Evolutionary conservation across 805 yeast species (phyloP), one percentile per base, ranked within the genome.

Genomic region (Yarrowia porcina): DNA sequence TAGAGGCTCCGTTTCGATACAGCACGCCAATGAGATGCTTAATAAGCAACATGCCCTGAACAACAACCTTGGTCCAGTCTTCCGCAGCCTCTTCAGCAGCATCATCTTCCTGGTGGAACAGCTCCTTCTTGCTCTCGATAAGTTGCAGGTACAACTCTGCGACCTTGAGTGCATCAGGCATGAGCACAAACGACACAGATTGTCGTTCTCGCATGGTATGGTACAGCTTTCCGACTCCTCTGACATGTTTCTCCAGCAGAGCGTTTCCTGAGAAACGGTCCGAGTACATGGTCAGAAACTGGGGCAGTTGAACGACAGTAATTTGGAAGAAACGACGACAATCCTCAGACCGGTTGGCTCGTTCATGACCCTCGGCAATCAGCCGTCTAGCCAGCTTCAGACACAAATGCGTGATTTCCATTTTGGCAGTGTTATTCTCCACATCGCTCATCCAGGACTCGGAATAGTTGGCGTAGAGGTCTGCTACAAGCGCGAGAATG

Each of bases 321-420:
- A 80, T 61, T 25, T 77, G 78, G 71, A 90, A 77, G 65, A 91
- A 87, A 59, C 86, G 90, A 15, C 74, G 75, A 2, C 90, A 80
- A 28, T 80, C 80, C 17, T 72, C 78, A 62, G 82, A 82, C 49
- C 85, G 81, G 65, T 89, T 85, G 1, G 90, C 88, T 65, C 82
- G 80, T 49, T 87, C 90, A 67, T 81, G 86, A 0, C 96, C 96
- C 69, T 87, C 93, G 1, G 86, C 85, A 2, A 90, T 79, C 18
- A 88, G 79, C 65, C 96, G 79, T 67, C 96, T 79, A 30, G 89
- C 73, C 28, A 83, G 85, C 73, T 94, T 93, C 65, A 92, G 78
- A 33, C 90, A 81, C 52, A 89, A 71, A 72, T 92, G 91, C 17
- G 94, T 89, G 20, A 90, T 81, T 71, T 88, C 89, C 83, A 89